Evolutionary conservation across 1,284 basidiomycete species (phyloP), one percentile per base, ranked within the genome.

Genomic region (Pseudozyma thailandica): DNA sequence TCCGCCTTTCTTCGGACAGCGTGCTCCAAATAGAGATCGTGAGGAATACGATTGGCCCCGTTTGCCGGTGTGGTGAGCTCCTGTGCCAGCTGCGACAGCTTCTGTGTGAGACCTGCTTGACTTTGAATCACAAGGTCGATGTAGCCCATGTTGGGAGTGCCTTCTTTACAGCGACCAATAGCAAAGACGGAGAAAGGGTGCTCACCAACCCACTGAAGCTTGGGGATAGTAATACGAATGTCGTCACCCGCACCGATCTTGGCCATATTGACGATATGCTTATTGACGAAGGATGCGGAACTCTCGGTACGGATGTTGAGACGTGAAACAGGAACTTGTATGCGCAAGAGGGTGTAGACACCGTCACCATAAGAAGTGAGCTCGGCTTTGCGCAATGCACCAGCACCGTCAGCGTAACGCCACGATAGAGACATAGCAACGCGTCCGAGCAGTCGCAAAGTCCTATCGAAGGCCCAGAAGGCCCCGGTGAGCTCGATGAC

Each of bases 121-220:
- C 50, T 50, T 42, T 63, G 61, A 50, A 74, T 51, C 16, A 71
- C 30, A 16, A 77, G 39, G 18, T 74, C 72, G 13, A 70, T 43
- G 28, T 44, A 65, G 31, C 59, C 63, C 18, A 44, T n/a, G n/a
- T n/a, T n/a, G n/a, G n/a, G 43, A 3, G 46, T n/a, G 4, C 48
- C 35, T n/a, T 62, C 44, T 7, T 60, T 43, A 7, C 20, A 18
- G 7, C 25, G 27, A 15, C 68, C 71, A 12, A 55, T 51, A 1
- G 43, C 25, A 8, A 71, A 54, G 5, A 77, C 66, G 6, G 75
- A 61, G 58, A 77, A 77, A 16, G 75, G 75, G 54, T 77, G 75
- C 21, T 70, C 61, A 7, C 60, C 55, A 6, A 74, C 60, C 49
- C 51, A 60, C 31, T 77, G 71, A 25, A 74, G 18, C 10, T 62